These are phyloP conservation scores for Phaeomoniella chlamydospora DNA, from an alignment of 2,329 filamentous ascomycete species.

Conservation along the genomic window DNA sequence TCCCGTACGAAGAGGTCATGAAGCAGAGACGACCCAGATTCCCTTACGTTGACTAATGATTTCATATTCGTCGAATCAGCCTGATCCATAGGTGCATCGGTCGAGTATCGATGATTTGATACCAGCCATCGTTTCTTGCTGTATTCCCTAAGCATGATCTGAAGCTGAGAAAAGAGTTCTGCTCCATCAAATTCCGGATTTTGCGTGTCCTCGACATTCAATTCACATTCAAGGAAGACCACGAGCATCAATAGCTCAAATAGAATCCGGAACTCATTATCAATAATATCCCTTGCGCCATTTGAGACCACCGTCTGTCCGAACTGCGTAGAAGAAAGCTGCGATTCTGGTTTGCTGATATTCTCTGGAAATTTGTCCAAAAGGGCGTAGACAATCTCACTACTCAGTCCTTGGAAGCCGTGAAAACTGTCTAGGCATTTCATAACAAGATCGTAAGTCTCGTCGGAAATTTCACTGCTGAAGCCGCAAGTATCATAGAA, in stretches of 20 bases:
- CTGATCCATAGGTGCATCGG: constrained; percentile 12
- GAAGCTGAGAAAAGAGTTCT: constrained; percentile 46
- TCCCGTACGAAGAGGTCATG: constrained; percentile 25
- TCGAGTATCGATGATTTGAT: constrained; percentile 21
- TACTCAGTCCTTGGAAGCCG: constrained; percentile 32
- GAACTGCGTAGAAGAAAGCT: constrained; percentile 48
- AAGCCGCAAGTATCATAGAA: constrained; percentile 72
- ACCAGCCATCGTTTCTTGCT: constrained; percentile 56
- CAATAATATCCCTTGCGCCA: constrained; percentile 64
- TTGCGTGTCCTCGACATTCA: constrained; percentile 37
- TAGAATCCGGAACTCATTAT: constrained; percentile 57
- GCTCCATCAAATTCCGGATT: constrained; percentile 47
- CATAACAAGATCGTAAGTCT: constrained; percentile 59
- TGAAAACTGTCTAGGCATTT: constrained; percentile 52
- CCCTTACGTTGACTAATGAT: not conserved
- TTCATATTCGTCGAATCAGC: constrained; percentile 8
- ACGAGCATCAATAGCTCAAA: constrained; percentile 72
- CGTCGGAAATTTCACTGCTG: constrained; percentile 64
- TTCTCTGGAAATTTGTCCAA: constrained; percentile 30
- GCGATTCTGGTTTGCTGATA: constrained; percentile 17
- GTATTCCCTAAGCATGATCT: constrained; percentile 56
- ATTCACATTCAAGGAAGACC: constrained; percentile 73
- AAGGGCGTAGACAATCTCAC: constrained; percentile 35
- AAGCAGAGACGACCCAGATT: constrained; percentile 6
- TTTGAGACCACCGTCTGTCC: constrained; percentile 62